A percentile compares a stretch with the other conserved stretches of the same genome.
Conservation (phyloP, 208 protist genomes). For the Acanthamoeba triangularis region DNA sequence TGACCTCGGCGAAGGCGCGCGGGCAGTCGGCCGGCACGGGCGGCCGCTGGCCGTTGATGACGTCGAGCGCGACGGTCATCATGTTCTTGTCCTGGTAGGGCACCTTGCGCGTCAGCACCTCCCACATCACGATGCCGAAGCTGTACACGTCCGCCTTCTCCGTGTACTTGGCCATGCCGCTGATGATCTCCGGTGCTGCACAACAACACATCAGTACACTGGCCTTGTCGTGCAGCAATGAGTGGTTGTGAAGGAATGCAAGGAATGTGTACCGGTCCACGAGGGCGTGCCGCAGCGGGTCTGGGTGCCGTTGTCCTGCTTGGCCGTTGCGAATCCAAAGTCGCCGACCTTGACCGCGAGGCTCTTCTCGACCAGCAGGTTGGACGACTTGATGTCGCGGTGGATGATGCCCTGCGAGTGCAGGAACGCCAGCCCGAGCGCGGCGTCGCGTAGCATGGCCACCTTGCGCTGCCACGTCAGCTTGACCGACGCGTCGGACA, state of each 20-base stretch:
- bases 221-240: no score
- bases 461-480: slow-evolving; percentile 28
- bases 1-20: neutral
- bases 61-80: slow-evolving; percentile 52
- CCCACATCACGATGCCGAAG: slow-evolving; percentile 75
- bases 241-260: no score
- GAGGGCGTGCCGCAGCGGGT: slow-evolving; percentile 68
- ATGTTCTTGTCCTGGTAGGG: slow-evolving; percentile 36
- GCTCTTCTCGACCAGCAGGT: slow-evolving; percentile 52
- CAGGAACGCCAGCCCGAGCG: slow-evolving; percentile 44
- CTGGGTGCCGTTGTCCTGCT: slow-evolving; percentile 70
- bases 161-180: slow-evolving; percentile 41
- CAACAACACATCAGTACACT: no score
- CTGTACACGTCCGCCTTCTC: slow-evolving; percentile 60
- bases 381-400: slow-evolving; percentile 72
- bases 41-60: slow-evolving; percentile 30
- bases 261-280: no score
- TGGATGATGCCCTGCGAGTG: slow-evolving; percentile 58
- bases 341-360: slow-evolving; percentile 35
- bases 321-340: slow-evolving; percentile 69
- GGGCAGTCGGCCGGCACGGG: slow-evolving; percentile 14
- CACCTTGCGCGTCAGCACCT: slow-evolving; percentile 58
- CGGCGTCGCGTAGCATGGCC: slow-evolving; percentile 50
- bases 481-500: slow-evolving; percentile 69
- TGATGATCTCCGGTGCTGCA: slow-evolving; percentile 42